Conservation (phyloP, 495 filamentous ascomycete genomes). For the Lepraria neglecta region DNA sequence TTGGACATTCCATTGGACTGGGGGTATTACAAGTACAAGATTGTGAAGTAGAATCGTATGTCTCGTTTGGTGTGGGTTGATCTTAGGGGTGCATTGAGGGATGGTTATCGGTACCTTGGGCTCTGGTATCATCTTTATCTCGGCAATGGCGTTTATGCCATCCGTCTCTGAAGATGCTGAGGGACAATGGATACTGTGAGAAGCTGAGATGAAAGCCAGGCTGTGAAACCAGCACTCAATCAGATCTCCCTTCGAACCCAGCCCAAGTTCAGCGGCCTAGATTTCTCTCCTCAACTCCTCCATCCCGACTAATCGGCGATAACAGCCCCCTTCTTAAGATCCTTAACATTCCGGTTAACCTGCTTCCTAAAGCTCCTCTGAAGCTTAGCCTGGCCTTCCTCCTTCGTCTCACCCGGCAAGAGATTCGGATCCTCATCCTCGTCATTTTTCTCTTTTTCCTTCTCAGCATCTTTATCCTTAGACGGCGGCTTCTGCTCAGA, state of each 20-base stretch:
- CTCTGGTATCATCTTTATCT: too few relatives aligned
- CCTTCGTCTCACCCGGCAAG: neutral
- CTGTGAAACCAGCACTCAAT: too few relatives aligned
- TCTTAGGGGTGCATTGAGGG: neutral
- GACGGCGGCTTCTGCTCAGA: neutral
- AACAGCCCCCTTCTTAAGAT: neutral
- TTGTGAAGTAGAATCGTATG: neutral
- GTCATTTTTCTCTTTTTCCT: neutral
- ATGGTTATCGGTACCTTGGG: too few relatives aligned
- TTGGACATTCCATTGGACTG: too few relatives aligned
- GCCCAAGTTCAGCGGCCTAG: too few relatives aligned
- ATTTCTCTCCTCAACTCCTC: too few relatives aligned
- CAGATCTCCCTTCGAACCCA: too few relatives aligned
- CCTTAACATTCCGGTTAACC: neutral
- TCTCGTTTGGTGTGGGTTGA: neutral
- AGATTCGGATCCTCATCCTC: neutral
- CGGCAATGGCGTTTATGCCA: too few relatives aligned
- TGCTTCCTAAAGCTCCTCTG: constrained; percentile 1
- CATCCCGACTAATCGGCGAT: neutral
- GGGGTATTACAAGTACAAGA: too few relatives aligned
- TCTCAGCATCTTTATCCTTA: neutral
- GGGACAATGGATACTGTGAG: too few relatives aligned
- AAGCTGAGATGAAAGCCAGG: too few relatives aligned
- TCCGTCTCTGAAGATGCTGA: too few relatives aligned
- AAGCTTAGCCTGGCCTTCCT: constrained; percentile 4